These are phyloP conservation scores for Cronartium quercuum DNA, from an alignment of 1,284 basidiomycete species.

Conservation along the genomic window DNA sequence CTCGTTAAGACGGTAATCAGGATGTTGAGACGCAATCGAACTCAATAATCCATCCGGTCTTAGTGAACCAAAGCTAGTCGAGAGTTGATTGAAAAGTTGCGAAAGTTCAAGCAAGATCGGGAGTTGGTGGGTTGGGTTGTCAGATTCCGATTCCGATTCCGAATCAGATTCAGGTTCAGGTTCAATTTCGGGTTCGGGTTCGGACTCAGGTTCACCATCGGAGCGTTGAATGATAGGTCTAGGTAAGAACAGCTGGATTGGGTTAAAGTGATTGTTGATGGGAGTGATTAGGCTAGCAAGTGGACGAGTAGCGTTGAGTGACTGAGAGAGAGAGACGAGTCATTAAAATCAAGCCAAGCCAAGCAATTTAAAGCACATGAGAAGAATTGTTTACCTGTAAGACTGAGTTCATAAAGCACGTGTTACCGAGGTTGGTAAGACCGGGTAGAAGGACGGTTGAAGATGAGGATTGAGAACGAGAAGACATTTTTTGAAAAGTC, in stretches of 20 bases:
- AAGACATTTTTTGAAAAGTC: not conserved
- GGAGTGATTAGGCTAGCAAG: not conserved
- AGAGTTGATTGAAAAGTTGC: not conserved
- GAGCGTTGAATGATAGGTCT: not conserved
- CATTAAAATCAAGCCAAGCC: not conserved
- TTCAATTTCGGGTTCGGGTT: too few species aligned
- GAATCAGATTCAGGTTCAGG: too few species aligned
- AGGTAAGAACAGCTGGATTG: not conserved
- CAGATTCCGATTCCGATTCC: not conserved
- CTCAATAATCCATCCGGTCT: not conserved
- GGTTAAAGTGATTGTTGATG: not conserved
- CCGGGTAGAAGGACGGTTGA: constrained; percentile 42
- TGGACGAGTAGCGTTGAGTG: not conserved
- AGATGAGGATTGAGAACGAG: not conserved
- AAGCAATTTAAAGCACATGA: too few species aligned
- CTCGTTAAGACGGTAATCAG: not conserved
- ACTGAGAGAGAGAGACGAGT: not conserved
- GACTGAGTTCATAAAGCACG: constrained; percentile 50
- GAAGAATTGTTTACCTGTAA: constrained; percentile 41
- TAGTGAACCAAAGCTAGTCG: not conserved
- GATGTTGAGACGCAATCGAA: not conserved
- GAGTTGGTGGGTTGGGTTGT: not conserved
- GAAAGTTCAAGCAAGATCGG: not conserved
- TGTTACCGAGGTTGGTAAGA: constrained; percentile 48
- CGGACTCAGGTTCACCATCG: too few species aligned